A percentile compares a stretch with the other conserved stretches of the same genome.
Conservation (phyloP, 768 basidiomycete species). For the Dendrothele bispora region DNA sequence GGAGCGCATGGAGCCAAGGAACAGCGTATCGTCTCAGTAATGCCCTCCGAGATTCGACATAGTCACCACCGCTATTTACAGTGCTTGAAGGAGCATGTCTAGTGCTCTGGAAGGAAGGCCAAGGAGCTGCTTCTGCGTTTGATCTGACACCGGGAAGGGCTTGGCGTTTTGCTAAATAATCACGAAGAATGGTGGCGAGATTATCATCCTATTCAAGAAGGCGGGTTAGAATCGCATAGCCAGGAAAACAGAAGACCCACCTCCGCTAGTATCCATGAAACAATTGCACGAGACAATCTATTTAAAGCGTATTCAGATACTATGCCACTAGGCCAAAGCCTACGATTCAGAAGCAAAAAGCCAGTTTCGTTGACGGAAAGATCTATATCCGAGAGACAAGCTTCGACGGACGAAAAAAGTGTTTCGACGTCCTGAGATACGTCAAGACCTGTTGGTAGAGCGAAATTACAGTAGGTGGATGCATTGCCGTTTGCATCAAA, state of each 20-base stretch:
- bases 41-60: constrained; percentile 56
- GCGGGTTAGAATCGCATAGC: no score
- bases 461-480: constrained; percentile 53
- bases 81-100: constrained; percentile 39
- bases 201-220: constrained; percentile 53
- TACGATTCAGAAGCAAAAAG: constrained; percentile 63
- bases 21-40: constrained; percentile 56
- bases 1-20: constrained; percentile 71
- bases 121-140: constrained; percentile 41
- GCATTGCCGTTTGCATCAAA: constrained; percentile 36
- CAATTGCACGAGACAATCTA: constrained; percentile 54
- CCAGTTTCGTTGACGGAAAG: constrained; percentile 75
- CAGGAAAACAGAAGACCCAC: constrained; percentile 39
- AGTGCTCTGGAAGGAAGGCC: constrained; percentile 47
- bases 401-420: constrained; percentile 69
- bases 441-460: constrained; percentile 71
- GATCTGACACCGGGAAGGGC: constrained; percentile 66
- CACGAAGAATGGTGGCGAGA: constrained; percentile 64
- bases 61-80: constrained; percentile 66
- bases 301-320: constrained; percentile 70
- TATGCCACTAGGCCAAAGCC: constrained; percentile 75
- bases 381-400: constrained; percentile 68
- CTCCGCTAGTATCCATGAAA: constrained; percentile 76
- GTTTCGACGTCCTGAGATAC: constrained; percentile 71
- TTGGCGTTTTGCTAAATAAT: constrained; percentile 59